A percentile compares a stretch with the other conserved stretches of the same genome.
phyloP scores from a whole-genome alignment of 2,329 filamentous ascomycete genomes.

The Colletotrichum horii region DNA sequence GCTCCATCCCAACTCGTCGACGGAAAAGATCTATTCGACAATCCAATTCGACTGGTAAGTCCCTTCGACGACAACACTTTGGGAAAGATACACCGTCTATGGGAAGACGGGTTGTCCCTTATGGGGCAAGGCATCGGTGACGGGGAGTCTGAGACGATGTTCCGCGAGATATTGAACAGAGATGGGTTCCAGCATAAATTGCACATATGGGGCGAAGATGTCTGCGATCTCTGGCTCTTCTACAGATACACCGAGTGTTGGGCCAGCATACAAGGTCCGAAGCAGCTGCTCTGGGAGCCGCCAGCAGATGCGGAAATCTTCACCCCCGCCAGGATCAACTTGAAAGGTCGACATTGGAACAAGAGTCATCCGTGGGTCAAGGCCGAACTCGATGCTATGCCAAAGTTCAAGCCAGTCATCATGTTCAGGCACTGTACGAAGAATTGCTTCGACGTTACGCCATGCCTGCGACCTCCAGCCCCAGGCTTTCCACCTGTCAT shows the following conservation, averaged over 20 bases:
- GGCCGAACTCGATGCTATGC: neutral
- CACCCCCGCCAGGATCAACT: neutral
- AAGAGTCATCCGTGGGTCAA: neutral
- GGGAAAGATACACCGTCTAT: fast-evolving
- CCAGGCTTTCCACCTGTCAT: neutral
- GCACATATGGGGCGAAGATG: fast-evolving
- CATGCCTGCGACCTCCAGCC: neutral
- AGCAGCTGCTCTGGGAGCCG: neutral
- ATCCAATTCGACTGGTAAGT: fast-evolving
- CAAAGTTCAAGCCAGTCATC: neutral
- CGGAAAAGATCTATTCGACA: neutral
- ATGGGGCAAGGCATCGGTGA: fast-evolving
- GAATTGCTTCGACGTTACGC: neutral
- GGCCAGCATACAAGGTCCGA: fast-evolving
- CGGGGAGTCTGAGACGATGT: fast-evolving
- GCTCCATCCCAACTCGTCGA: fast-evolving
- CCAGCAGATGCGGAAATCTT: neutral
- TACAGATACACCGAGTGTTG: neutral
- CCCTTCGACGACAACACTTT: fast-evolving
- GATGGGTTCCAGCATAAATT: fast-evolving
- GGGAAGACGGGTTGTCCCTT: neutral
- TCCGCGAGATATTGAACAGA: neutral
- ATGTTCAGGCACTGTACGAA: neutral
- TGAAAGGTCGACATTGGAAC: neutral
- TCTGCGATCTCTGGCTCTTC: neutral